These are phyloP conservation scores for Pseudozyma sp. DNA, from an alignment of 1,284 basidiomycete genomes.

Conservation along the genomic window DNA sequence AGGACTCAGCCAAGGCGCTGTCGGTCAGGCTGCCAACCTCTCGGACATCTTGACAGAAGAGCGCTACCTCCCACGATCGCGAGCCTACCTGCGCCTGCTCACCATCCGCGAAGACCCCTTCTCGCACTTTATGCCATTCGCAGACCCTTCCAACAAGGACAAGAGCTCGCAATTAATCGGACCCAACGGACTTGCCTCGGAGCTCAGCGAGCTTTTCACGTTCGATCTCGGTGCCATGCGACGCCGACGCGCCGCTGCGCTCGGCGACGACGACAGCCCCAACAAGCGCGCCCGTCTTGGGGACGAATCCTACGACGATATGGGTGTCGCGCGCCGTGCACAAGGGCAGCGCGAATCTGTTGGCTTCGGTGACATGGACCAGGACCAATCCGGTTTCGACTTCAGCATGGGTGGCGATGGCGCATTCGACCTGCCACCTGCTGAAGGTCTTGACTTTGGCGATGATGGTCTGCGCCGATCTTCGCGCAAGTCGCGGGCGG, in stretches of 20 bases:
- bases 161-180: conserved; percentile 76
- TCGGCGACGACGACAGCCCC: conserved; percentile 62
- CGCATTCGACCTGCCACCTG: conserved; percentile 33
- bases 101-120: conserved; percentile 87
- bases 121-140: conserved; percentile 80
- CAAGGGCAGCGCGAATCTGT: conserved; percentile 36
- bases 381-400: conserved; percentile 26
- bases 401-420: conserved; percentile 33
- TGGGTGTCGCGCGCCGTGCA: conserved; percentile 44
- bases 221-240: conserved; percentile 74
- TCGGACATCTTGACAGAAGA: conserved; percentile 78
- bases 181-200: conserved; percentile 82
- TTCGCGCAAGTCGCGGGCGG: conserved; percentile 33
- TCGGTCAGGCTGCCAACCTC: conserved; percentile 75
- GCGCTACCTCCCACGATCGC: conserved; percentile 83
- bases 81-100: conserved; percentile 81
- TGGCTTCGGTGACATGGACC: conserved; percentile 44
- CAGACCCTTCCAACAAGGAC: conserved; percentile 73
- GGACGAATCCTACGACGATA: conserved; percentile 66
- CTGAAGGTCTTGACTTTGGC: conserved; percentile 39
- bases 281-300: conserved; percentile 62
- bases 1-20: conserved; percentile 72
- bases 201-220: conserved; percentile 83
- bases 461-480: conserved; percentile 47
- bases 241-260: conserved; percentile 64